A percentile compares a stretch with the other conserved stretches of the same genome.
Evolutionary conservation across 345 rosid genomes (phyloP).

Genomic region (Linum lewisii): DNA sequence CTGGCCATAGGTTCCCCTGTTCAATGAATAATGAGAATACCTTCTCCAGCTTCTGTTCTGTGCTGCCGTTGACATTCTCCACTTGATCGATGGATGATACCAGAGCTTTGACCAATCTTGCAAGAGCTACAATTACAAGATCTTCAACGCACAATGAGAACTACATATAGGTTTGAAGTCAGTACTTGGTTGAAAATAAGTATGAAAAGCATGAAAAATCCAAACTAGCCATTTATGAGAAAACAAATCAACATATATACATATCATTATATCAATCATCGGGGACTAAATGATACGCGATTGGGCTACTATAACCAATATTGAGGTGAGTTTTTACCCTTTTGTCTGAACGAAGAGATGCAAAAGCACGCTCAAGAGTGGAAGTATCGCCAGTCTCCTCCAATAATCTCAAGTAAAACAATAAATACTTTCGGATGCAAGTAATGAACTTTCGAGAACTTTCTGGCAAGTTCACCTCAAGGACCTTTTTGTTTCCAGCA

Average conservation of each 20-base stretch:
- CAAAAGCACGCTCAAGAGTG: slow-evolving; percentile 81
- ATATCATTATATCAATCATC: too few relatives aligned
- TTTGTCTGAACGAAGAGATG: slow-evolving; percentile 79
- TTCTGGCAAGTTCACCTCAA: slow-evolving; percentile 90
- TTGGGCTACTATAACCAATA: not conserved
- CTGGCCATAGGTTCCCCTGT: slow-evolving; percentile 91
- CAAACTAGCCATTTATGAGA: not conserved
- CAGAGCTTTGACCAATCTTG: slow-evolving; percentile 68
- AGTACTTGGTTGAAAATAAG: slow-evolving; percentile 11
- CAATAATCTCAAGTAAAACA: slow-evolving; percentile 81
- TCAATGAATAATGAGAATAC: slow-evolving; percentile 81
- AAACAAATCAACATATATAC: not conserved
- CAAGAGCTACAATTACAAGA: slow-evolving; percentile 79
- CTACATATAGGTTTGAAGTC: slow-evolving; percentile 34
- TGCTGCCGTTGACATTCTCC: slow-evolving; percentile 31
- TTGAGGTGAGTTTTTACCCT: slow-evolving; percentile 44
- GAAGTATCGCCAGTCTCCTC: slow-evolving; percentile 77
- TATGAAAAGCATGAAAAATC: not conserved
- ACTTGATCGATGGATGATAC: slow-evolving; percentile 48
- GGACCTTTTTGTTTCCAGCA: slow-evolving; percentile 72
- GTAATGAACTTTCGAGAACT: slow-evolving; percentile 96
- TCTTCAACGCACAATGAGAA: slow-evolving; percentile 90
- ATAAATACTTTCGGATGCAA: slow-evolving; percentile 76
- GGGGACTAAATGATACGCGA: not conserved
- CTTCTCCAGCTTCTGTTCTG: slow-evolving; percentile 65